Conservation (phyloP, 192 early-diverging fungal species). For the Chytriomyces confervae region DNA sequence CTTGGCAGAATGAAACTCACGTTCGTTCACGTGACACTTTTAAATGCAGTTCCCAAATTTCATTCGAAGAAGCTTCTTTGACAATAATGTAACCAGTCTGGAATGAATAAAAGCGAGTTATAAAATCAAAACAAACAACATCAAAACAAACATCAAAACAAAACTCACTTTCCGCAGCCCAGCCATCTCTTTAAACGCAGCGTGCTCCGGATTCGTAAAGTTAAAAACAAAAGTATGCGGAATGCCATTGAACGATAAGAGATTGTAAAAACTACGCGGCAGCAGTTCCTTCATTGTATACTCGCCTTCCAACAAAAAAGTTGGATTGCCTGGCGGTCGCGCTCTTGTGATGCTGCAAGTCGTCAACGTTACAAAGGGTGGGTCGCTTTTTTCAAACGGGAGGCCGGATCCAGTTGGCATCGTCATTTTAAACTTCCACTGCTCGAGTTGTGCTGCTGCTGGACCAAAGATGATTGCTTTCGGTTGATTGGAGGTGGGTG, state of each 20-base stretch:
- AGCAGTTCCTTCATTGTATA: constrained; percentile 23
- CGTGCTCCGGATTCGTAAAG: constrained; percentile 59
- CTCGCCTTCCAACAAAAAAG: constrained; percentile 26
- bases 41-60: constrained; percentile 73
- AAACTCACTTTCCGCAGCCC: constrained; percentile 66
- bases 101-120: neutral
- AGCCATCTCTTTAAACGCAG: constrained; percentile 68
- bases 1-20: constrained; percentile 42
- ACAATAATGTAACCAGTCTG: constrained; percentile 62
- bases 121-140: constrained; percentile 6
- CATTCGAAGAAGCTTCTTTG: constrained; percentile 49
- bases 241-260: constrained; percentile 59
- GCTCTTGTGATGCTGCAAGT: neutral
- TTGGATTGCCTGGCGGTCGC: constrained; percentile 9
- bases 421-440: constrained; percentile 24
- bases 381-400: constrained; percentile 7
- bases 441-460: neutral
- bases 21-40: constrained; percentile 66
- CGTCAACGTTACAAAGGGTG: constrained; percentile 9
- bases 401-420: neutral
- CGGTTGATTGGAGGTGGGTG: neutral
- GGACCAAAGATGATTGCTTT: constrained; percentile 13
- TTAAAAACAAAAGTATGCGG: constrained; percentile 67
- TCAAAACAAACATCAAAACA: constrained; percentile 3
- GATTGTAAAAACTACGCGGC: constrained; percentile 58